Evolutionary conservation across 495 filamentous ascomycete species (phyloP).

Genomic region (Xylaria flabelliformis): DNA sequence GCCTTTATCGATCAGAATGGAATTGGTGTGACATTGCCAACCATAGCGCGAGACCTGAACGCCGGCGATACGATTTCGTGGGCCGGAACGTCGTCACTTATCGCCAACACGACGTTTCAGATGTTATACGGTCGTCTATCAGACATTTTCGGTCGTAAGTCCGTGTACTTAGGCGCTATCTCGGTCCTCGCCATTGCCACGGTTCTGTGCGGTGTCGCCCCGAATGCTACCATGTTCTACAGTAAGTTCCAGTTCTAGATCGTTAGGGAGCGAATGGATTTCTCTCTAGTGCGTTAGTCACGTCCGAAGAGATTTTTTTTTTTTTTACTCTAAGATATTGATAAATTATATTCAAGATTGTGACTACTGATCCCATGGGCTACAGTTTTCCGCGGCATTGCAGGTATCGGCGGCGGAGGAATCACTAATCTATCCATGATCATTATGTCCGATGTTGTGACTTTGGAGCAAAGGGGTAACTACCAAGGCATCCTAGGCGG

Average conservation of each 20-base stretch:
- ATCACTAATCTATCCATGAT: conserved; percentile 44
- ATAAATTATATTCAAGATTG: not conserved
- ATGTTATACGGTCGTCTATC: conserved; percentile 44
- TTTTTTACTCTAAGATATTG: not conserved
- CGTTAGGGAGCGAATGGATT: not conserved
- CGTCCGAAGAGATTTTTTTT: not conserved
- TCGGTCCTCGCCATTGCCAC: conserved; percentile 43
- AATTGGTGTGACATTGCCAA: conserved; percentile 65
- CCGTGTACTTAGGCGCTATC: conserved; percentile 39
- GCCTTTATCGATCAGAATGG: conserved; percentile 69
- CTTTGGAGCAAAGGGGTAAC: conserved; percentile 44
- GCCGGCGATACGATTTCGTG: conserved; percentile 52
- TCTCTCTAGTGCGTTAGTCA: not conserved
- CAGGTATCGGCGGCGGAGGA: conserved; percentile 79
- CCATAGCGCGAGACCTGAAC: conserved; percentile 63
- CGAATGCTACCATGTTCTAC: not conserved
- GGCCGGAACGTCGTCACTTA: conserved; percentile 31
- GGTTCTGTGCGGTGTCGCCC: not conserved
- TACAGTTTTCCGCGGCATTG: conserved; percentile 72
- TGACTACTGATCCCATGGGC: conserved; percentile 23
- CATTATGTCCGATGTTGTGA: conserved; percentile 45
- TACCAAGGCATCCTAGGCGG: conserved; percentile 55
- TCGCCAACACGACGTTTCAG: conserved; percentile 67
- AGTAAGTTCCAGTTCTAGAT: not conserved
- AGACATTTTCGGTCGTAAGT: conserved; percentile 55